Conservation (phyloP, 179 eudicot genomes). For the Silene noctiflora region DNA sequence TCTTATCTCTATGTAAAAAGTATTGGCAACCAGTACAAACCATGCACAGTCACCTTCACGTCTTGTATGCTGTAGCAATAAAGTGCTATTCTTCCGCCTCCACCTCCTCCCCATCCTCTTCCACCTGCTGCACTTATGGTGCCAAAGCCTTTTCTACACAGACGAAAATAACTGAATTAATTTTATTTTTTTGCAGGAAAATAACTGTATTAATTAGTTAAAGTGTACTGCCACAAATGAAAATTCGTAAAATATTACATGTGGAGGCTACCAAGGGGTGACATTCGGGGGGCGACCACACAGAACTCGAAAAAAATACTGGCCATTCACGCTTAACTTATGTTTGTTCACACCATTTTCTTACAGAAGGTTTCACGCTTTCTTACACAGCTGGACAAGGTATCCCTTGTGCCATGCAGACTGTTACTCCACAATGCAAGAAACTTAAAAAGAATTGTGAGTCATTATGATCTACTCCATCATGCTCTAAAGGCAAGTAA, state of each 20-base stretch:
- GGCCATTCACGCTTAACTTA: background rate
- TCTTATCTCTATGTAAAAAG: background rate
- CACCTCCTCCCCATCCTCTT: constrained; percentile 89
- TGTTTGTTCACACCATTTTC: constrained; percentile 2
- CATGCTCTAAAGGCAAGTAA: background rate
- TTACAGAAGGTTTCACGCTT: background rate
- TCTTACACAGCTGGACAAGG: background rate
- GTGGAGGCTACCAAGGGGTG: background rate
- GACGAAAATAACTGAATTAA: background rate
- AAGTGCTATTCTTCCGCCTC: constrained; percentile 84
- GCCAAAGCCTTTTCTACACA: constrained; percentile 70
- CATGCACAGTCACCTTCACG: constrained; percentile 64
- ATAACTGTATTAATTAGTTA: background rate
- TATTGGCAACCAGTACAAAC: constrained; percentile 34
- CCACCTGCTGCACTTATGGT: constrained; percentile 87
- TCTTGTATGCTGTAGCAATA: constrained; percentile 77
- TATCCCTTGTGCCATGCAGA: background rate
- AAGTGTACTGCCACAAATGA: background rate
- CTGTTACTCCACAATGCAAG: background rate
- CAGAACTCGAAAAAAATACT: background rate
- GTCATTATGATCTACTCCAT: background rate
- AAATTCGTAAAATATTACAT: too few relatives aligned
- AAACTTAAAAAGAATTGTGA: background rate
- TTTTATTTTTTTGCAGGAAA: background rate
- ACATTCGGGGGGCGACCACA: background rate